Evolutionary conservation across 345 rosid genomes (phyloP).

Genomic region (Acer yangbiense): DNA sequence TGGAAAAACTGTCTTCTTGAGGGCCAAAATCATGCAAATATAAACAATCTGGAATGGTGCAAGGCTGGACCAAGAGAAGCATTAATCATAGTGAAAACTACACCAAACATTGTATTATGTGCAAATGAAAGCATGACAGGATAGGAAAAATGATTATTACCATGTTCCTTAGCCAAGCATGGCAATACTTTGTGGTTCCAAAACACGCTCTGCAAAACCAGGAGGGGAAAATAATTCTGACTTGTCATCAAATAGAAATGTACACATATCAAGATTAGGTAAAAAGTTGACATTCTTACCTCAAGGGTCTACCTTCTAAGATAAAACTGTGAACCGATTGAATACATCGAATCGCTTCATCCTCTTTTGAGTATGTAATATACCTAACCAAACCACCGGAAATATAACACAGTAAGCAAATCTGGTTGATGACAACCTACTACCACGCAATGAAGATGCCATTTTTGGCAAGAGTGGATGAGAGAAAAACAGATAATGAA

Average conservation of each 20-base stretch:
- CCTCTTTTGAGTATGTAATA: slow-evolving; percentile 64
- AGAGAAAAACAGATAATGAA: background rate
- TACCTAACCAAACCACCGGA: slow-evolving; percentile 36
- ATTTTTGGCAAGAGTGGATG: background rate
- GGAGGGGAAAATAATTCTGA: background rate
- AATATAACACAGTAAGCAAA: background rate
- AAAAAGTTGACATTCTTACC: slow-evolving; percentile 39
- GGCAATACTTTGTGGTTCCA: slow-evolving; percentile 85
- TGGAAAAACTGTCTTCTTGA: slow-evolving; percentile 74
- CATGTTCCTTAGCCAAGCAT: slow-evolving; percentile 80
- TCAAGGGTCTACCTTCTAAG: slow-evolving; percentile 69
- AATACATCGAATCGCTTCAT: slow-evolving; percentile 72
- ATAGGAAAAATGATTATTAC: slow-evolving; percentile 26
- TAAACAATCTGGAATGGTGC: slow-evolving; percentile 71
- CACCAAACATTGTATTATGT: background rate
- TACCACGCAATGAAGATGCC: background rate
- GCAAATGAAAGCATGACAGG: slow-evolving; percentile 9
- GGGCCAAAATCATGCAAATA: slow-evolving; percentile 78
- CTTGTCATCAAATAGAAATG: background rate
- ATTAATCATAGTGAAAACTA: slow-evolving; percentile 18
- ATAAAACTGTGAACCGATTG: slow-evolving; percentile 69
- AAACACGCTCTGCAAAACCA: slow-evolving; percentile 63
- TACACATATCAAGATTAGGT: background rate
- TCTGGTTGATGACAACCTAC: background rate
- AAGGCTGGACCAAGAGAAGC: slow-evolving; percentile 48